Conservation (phyloP, 441 rosid genomes). For the Daphne laureola region DNA sequence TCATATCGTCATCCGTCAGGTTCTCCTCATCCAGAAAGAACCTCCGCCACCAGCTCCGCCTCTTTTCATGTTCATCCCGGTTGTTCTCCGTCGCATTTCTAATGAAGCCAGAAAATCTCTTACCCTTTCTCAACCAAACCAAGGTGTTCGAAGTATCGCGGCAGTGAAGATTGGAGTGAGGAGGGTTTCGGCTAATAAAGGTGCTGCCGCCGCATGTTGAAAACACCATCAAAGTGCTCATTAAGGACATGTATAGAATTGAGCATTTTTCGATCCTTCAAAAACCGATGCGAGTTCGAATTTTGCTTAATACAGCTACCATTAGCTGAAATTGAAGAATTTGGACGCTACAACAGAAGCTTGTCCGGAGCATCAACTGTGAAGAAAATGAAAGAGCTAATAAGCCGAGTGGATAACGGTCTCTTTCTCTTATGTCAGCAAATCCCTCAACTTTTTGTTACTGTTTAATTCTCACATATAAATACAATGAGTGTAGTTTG, state of each 20-base stretch:
- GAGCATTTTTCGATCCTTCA: conserved; percentile 37
- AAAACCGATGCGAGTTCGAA: too few relatives aligned
- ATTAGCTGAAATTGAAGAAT: too few relatives aligned
- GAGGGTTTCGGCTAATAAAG: conserved; percentile 24
- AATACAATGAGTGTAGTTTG: too few relatives aligned
- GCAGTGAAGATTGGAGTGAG: conserved; percentile 14
- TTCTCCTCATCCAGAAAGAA: conserved; percentile 77
- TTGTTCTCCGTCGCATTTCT: conserved; percentile 44
- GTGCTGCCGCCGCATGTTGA: conserved; percentile 28
- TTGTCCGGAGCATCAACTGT: too few relatives aligned
- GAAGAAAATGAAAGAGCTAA: too few relatives aligned
- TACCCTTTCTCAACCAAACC: conserved; percentile 22
- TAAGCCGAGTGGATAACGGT: too few relatives aligned
- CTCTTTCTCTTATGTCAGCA: too few relatives aligned
- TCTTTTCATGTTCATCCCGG: conserved; percentile 23
- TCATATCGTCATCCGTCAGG: conserved; percentile 54
- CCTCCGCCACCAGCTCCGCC: conserved; percentile 77
- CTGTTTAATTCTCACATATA: too few relatives aligned
- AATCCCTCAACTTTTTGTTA: too few relatives aligned
- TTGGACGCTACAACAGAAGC: too few relatives aligned
- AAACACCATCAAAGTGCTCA: conserved; percentile 64
- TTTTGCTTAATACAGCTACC: too few relatives aligned
- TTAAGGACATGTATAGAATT: conserved; percentile 43
- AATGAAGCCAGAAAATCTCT: conserved; percentile 34
- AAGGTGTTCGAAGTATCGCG: conserved; percentile 16